Evolutionary conservation across 208 protist species (phyloP).

Genomic region (Strigomonas culicis): DNA sequence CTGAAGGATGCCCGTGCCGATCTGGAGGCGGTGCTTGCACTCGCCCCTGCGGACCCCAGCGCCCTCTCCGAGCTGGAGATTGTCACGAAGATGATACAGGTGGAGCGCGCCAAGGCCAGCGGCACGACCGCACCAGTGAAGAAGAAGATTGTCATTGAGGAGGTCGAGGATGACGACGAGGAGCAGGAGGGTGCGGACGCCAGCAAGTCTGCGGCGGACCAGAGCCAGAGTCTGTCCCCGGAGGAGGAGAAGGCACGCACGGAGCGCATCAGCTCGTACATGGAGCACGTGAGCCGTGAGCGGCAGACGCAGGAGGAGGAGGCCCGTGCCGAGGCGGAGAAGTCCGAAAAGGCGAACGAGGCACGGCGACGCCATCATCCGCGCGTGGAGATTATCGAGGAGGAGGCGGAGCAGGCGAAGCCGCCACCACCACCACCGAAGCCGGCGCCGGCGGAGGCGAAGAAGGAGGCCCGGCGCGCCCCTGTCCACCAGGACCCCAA

Average conservation of each 20-base stretch:
- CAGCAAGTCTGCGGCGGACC: neutral
- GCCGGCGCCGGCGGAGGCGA: slow-evolving; percentile 8
- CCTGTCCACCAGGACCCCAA: too few species aligned
- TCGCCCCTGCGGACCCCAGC: slow-evolving; percentile 60
- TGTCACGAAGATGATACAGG: slow-evolving; percentile 72
- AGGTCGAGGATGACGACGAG: slow-evolving; percentile 85
- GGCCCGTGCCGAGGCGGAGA: slow-evolving; percentile 28
- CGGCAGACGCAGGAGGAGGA: slow-evolving; percentile 35
- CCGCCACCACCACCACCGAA: neutral
- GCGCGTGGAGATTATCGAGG: slow-evolving; percentile 77
- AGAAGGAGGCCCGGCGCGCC: neutral
- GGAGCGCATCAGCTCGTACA: slow-evolving; percentile 13
- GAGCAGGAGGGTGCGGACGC: slow-evolving; percentile 27
- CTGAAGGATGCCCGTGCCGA: slow-evolving; percentile 81
- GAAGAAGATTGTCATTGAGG: slow-evolving; percentile 78
- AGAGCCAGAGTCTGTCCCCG: neutral
- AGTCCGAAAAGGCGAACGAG: slow-evolving; percentile 24
- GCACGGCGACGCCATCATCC: slow-evolving; percentile 30
- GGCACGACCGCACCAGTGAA: neutral
- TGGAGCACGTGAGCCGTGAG: slow-evolving; percentile 29
- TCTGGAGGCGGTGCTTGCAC: slow-evolving; percentile 80
- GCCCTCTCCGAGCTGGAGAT: slow-evolving; percentile 64
- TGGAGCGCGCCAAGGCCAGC: slow-evolving; percentile 34
- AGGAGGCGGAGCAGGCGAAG: slow-evolving; percentile 28
- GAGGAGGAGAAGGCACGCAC: slow-evolving; percentile 24